Evolutionary conservation across 176 grass and related monocot genomes (phyloP).

Genomic region (Phyllostachys edulis): DNA sequence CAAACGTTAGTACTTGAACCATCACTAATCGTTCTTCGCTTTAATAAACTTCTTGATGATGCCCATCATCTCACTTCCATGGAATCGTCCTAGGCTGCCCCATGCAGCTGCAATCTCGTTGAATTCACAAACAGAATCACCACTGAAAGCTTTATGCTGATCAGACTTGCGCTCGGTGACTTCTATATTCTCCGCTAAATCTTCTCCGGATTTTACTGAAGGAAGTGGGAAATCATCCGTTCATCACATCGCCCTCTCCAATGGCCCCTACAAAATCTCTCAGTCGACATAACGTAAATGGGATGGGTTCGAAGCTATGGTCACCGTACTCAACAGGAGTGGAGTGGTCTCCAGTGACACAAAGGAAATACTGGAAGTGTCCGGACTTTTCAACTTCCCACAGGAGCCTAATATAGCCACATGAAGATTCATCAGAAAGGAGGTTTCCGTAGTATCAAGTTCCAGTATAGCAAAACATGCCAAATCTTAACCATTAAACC

Average conservation of each 20-base stretch:
- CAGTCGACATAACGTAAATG: slow-evolving; percentile 67
- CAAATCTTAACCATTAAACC: background rate
- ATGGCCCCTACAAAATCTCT: slow-evolving; percentile 61
- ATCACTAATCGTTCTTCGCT: slow-evolving; percentile 63
- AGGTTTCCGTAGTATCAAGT: background rate
- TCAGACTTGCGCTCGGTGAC: background rate
- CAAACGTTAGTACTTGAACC: slow-evolving; percentile 29
- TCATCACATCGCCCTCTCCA: slow-evolving; percentile 61
- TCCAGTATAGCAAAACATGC: background rate
- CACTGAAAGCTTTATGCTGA: slow-evolving; percentile 40
- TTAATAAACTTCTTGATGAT: slow-evolving; percentile 92
- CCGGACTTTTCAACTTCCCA: slow-evolving; percentile 78
- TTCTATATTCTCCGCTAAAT: slow-evolving; percentile 36
- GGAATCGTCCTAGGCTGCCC: slow-evolving; percentile 89
- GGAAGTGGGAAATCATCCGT: slow-evolving; percentile 70
- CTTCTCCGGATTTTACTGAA: slow-evolving; percentile 55
- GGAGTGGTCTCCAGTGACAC: slow-evolving; percentile 92
- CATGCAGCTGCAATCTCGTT: slow-evolving; percentile 66
- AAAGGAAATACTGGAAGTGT: slow-evolving; percentile 66
- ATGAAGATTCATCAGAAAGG: slow-evolving; percentile 4
- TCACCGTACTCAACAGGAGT: slow-evolving; percentile 93
- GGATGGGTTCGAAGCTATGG: slow-evolving; percentile 86
- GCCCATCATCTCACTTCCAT: slow-evolving; percentile 95
- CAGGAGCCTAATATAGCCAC: slow-evolving; percentile 61
- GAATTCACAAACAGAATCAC: slow-evolving; percentile 74